Evolutionary conservation across 306 rosid genomes (phyloP).

Genomic region (Inga laurina): DNA sequence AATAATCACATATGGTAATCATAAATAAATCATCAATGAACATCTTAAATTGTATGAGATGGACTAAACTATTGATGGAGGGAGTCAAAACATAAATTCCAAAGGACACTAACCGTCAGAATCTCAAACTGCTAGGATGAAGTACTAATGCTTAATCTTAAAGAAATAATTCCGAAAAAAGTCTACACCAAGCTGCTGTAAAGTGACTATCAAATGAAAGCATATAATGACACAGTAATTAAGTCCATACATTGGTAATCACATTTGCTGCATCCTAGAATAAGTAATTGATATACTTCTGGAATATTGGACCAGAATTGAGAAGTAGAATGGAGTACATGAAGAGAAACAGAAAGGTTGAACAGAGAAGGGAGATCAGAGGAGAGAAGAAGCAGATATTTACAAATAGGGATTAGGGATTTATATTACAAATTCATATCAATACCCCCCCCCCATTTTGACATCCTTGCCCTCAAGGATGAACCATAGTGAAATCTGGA

Average conservation of each 20-base stretch:
- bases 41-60: conserved; percentile 5
- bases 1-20: conserved; percentile 21
- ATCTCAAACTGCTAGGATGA: conserved; percentile 3
- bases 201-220: neutral
- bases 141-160: conserved; percentile 17
- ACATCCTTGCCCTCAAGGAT: no score
- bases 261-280: neutral
- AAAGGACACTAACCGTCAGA: neutral
- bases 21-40: neutral
- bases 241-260: neutral
- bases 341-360: no score
- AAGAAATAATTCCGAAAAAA: neutral
- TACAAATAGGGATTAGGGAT: no score
- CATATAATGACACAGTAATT: neutral
- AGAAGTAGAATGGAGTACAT: no score
- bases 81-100: conserved; percentile 4
- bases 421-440: no score
- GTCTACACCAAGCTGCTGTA: neutral
- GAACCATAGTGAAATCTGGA: no score
- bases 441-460: no score
- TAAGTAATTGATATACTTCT: no score
- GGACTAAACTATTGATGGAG: conserved; percentile 1
- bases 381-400: no score
- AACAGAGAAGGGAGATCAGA: no score
- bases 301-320: no score